Evolutionary conservation across 352 stramenopile species (phyloP).

Genomic region (Globisporangium canariense): DNA sequence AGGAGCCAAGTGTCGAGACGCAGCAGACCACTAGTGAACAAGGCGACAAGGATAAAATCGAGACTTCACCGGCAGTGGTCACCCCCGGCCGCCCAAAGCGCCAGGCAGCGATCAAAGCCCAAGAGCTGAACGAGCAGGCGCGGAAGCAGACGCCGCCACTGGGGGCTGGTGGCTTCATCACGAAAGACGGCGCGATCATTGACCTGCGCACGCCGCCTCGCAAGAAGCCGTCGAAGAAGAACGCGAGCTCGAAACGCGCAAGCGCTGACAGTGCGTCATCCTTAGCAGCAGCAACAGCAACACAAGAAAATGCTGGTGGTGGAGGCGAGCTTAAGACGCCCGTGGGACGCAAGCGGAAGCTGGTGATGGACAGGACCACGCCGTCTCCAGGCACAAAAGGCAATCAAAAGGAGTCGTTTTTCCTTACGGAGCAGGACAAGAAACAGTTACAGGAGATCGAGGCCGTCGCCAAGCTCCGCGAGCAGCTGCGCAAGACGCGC

Average conservation of each 20-base stretch:
- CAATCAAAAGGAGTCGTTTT: constrained; percentile 46
- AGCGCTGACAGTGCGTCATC: not conserved
- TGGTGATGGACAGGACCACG: constrained; percentile 63
- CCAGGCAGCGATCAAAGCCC: constrained; percentile 42
- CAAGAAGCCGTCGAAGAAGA: constrained; percentile 3
- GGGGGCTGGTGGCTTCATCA: not conserved
- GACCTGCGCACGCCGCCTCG: constrained; percentile 14
- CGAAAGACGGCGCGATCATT: constrained; percentile 5
- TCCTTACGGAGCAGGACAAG: constrained; percentile 59
- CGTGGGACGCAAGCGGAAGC: constrained; percentile 48
- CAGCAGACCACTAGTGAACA: not conserved
- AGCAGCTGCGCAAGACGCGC: constrained; percentile 57
- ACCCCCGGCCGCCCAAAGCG: constrained; percentile 51
- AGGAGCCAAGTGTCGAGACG: not conserved
- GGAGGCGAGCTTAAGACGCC: constrained; percentile 14
- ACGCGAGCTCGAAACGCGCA: not conserved
- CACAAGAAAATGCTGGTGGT: not conserved
- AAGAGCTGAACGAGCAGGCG: constrained; percentile 22
- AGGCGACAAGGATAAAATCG: not conserved
- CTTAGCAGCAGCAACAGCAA: not conserved
- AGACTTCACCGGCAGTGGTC: constrained; percentile 6
- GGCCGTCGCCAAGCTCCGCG: constrained; percentile 52
- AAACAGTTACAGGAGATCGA: constrained; percentile 75
- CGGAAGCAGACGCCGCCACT: constrained; percentile 5
- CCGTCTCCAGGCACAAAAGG: constrained; percentile 25